A percentile compares a stretch with the other conserved stretches of the same genome.
Conservation (phyloP, 2,329 filamentous ascomycete species). For the Pyrenochaeta sp. region DNA sequence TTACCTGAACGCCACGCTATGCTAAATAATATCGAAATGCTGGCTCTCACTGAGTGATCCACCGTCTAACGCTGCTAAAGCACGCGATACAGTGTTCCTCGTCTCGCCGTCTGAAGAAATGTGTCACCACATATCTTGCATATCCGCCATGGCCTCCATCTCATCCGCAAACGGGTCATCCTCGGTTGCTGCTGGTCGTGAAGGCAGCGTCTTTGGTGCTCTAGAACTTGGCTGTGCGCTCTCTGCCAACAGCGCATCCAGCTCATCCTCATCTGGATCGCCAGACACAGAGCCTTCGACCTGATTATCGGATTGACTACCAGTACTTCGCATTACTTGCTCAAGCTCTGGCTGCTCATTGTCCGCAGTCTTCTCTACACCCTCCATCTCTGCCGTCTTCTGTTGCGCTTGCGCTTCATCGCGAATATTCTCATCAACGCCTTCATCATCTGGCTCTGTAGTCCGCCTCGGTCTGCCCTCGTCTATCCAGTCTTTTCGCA, state of each 20-base stretch:
- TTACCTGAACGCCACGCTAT: background rate
- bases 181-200: slow-evolving; percentile 16
- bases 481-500: slow-evolving; percentile 84
- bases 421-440: slow-evolving; percentile 26
- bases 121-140: slow-evolving; percentile 47
- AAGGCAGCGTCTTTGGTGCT: slow-evolving; percentile 15
- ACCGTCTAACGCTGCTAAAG: background rate
- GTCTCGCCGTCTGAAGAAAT: background rate
- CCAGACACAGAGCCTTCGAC: slow-evolving; percentile 16
- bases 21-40: background rate
- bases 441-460: slow-evolving; percentile 36
- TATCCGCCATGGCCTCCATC: slow-evolving; percentile 51
- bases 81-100: background rate
- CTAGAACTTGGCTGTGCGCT: slow-evolving; percentile 34
- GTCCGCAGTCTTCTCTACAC: slow-evolving; percentile 7
- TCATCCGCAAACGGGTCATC: slow-evolving; percentile 51
- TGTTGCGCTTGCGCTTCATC: slow-evolving; percentile 8
- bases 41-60: background rate
- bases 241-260: slow-evolving; percentile 65
- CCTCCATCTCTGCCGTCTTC: slow-evolving; percentile 18
- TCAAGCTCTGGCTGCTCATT: slow-evolving; percentile 4
- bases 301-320: slow-evolving; percentile 23
- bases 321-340: background rate
- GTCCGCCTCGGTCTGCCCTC: slow-evolving; percentile 67
- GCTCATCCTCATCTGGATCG: slow-evolving; percentile 60